Evolutionary conservation across 768 basidiomycete genomes (phyloP), one percentile per base, ranked within the genome.

Genomic region (Lactarius pseudohatsudake): DNA sequence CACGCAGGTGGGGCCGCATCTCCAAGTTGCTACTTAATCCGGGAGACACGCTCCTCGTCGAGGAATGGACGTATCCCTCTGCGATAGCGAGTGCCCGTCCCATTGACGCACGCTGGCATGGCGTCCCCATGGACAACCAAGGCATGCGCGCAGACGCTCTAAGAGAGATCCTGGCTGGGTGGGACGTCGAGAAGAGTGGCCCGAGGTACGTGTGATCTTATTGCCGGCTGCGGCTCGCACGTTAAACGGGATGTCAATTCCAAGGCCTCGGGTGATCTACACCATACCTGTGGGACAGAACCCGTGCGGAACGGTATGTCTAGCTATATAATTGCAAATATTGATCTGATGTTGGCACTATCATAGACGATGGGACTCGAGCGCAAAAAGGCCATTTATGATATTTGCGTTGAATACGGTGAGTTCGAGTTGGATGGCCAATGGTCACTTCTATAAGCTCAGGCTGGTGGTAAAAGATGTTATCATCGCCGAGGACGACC

Each of bases 271-370:
- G 72, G 82, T 91, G 36, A 80, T 91, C 75, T 91, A 91, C 74
- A 89, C 86, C 5, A 80, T 92, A 15, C 90, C 91, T 0, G 81
- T 91, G n/a, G 91, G 90, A 32, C 91, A 94, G 77, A 94, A 94
- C 74, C 93, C 92, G 5, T 88, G 86, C 6, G 92, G 92, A 22
- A 78, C 83, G 30, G 87, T 89, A 66, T 77, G 85, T 78, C 3
- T 22, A 11, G 16, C 36, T 5, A 15, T 26, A 5, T 15, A 7
- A 13, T 47, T 13, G 34, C 13, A 16, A 20, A 60, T 6, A 8
- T 38, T 15, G 41, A 58, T 26, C 38, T 62, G 40, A 53, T 59
- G n/a, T 45, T 63, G 36, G 43, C 61, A 28, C 10, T 70, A 34
- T 34, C 34, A 2, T 34, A 90, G 81, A 90, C 88, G 0, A 88